Conservation (phyloP, 805 yeast genomes). For the Kuraishia capsulata region DNA sequence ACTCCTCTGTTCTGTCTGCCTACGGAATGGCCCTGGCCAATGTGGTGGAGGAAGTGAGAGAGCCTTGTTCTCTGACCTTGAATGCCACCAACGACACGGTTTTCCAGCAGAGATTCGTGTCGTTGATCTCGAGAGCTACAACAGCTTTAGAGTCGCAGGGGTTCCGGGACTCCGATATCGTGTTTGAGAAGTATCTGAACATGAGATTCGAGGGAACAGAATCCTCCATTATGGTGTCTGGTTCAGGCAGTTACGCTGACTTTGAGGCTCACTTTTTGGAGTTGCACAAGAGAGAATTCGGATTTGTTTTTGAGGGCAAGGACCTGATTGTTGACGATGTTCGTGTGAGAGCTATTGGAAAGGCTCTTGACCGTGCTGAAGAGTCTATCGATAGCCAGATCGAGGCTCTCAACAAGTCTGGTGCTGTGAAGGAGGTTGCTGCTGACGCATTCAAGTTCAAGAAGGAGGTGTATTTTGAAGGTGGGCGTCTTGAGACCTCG, state of each 20-base stretch:
- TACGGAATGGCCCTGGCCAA: slow-evolving; percentile 86
- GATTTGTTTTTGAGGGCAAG: slow-evolving; percentile 17
- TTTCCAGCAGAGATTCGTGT: slow-evolving; percentile 36
- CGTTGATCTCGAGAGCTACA: slow-evolving; percentile 33
- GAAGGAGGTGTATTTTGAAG: slow-evolving; percentile 50
- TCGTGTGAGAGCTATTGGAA: slow-evolving; percentile 68
- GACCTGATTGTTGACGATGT: slow-evolving; percentile 20
- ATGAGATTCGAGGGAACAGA: slow-evolving; percentile 84
- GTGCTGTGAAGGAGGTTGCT: slow-evolving; percentile 13
- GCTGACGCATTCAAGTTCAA: slow-evolving; percentile 20
- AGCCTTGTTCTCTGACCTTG: slow-evolving; percentile 49
- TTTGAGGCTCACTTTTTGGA: slow-evolving; percentile 14
- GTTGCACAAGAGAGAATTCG: slow-evolving; percentile 23
- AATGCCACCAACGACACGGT: slow-evolving; percentile 18
- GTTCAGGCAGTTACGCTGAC: slow-evolving; percentile 13
- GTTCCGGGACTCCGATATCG: slow-evolving; percentile 32
- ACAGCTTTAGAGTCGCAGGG: slow-evolving; percentile 43
- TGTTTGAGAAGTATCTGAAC: slow-evolving; percentile 59
- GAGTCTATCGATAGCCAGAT: slow-evolving; percentile 46
- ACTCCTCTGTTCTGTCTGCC: slow-evolving; percentile 78
- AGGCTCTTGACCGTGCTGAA: slow-evolving; percentile 32
- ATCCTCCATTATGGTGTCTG: slow-evolving; percentile 64
- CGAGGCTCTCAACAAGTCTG: slow-evolving; percentile 18
- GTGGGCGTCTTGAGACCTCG: slow-evolving; percentile 38
- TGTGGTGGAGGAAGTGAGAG: slow-evolving; percentile 22